These are phyloP conservation scores for Pythium sukuiense DNA, from an alignment of 352 stramenopile genomes.

Conservation along the genomic window DNA sequence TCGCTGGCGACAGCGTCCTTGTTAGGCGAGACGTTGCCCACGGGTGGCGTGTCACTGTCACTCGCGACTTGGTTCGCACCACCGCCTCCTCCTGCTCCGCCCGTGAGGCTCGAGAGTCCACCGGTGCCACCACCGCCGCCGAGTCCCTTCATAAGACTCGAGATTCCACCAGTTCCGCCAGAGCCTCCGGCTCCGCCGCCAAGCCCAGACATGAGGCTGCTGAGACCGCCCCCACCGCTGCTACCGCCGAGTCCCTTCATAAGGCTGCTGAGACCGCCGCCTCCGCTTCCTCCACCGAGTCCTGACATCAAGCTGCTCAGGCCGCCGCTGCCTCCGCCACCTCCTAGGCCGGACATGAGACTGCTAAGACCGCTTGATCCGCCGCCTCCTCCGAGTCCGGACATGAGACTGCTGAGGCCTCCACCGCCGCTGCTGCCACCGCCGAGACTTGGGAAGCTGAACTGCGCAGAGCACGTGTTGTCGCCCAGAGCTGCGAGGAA, in stretches of 20 bases:
- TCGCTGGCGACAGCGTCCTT: background rate
- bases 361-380: background rate
- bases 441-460: background rate
- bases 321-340: too few relatives aligned
- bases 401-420: background rate
- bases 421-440: background rate
- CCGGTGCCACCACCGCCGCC: too few relatives aligned
- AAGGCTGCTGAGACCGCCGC: background rate
- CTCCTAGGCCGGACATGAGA: background rate
- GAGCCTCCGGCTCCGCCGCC: background rate
- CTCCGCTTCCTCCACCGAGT: background rate
- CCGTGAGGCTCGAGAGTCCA: background rate
- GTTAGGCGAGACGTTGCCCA: background rate
- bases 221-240: background rate
- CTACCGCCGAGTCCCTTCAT: background rate
- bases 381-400: background rate
- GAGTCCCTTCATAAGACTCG: background rate
- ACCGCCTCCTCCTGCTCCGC: background rate
- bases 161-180: background rate
- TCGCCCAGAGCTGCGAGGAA: background rate
- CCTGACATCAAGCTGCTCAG: background rate
- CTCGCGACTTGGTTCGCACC: background rate
- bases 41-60: background rate
- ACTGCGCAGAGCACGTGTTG: background rate
- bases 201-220: background rate